phyloP scores from a whole-genome alignment of 352 stramenopile genomes.

The Phytophthora agathidicida region DNA sequence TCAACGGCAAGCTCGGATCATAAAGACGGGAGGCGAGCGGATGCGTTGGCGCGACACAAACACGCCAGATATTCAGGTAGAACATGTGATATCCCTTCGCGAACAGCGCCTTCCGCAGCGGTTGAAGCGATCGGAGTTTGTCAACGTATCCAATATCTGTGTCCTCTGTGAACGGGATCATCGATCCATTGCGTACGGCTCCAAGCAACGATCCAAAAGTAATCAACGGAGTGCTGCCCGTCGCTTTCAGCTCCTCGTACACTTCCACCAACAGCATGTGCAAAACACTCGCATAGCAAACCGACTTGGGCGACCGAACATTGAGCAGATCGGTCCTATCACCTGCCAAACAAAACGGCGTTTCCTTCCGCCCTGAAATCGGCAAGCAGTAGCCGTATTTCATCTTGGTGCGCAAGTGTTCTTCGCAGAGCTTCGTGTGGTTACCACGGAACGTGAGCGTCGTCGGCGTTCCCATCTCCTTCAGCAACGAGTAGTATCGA shows the following conservation, averaged over 20 bases:
- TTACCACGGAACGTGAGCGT: constrained; percentile 33
- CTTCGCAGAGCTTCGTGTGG: constrained; percentile 27
- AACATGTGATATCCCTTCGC: constrained; percentile 65
- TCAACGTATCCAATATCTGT: constrained; percentile 51
- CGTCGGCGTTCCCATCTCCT: constrained; percentile 10
- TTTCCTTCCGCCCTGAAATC: constrained; percentile 55
- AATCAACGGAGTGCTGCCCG: constrained; percentile 37
- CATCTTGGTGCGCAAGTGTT: background rate
- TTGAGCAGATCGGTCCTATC: constrained; percentile 56
- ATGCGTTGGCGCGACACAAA: constrained; percentile 53
- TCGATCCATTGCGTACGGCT: constrained; percentile 51
- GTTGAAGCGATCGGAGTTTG: constrained; percentile 11
- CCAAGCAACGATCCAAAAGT: constrained; percentile 57
- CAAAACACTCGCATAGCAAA: constrained; percentile 60
- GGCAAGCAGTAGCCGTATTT: constrained; percentile 52
- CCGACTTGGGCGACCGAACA: constrained; percentile 27
- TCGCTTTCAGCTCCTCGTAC: constrained; percentile 44
- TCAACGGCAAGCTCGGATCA: constrained; percentile 30
- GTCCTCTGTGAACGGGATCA: constrained; percentile 69
- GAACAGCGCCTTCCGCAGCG: constrained; percentile 25
- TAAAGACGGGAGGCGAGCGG: constrained; percentile 47
- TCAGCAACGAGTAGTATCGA: constrained; percentile 21
- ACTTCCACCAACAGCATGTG: constrained; percentile 68
- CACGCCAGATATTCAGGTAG: constrained; percentile 40
- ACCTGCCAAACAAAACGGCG: constrained; percentile 41